Evolutionary conservation across 805 yeast species (phyloP), one percentile per base, ranked within the genome.

Genomic region (Candida maris): DNA sequence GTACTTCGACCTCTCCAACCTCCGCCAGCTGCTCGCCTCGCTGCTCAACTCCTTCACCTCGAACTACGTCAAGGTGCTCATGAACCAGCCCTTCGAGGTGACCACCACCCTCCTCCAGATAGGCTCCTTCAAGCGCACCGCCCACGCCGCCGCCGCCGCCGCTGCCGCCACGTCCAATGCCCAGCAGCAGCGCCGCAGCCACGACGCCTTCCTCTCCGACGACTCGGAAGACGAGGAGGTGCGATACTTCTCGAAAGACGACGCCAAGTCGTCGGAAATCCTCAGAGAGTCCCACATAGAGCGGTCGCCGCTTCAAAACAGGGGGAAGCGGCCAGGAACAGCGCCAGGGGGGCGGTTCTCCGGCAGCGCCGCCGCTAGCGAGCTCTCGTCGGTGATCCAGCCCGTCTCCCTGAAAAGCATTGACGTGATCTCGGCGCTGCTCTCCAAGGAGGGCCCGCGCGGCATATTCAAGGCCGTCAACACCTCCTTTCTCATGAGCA

Each of bases 1-100:
- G 55, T 77, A 81, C 46, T 69, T 83, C 41, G 86, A 81, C 49
- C 48, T 68, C 44, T 65, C 65, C 45, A 77, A 79, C 52, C 59
- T 84, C 49, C 68, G 68, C 35, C 85, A 78, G 44, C 55, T 81
- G 22, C 45, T 79, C 4, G 67, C 70, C 35, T 75, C 79, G 27
- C 66, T 87, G 41, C 59, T 78, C 17, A 67, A 72, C 54, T 77
- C 83, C 30, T 77, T 86, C 42, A 51, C 79, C 34, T 76, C 77
- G 45, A 81, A 79, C 45, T 91, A 93, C 63, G 59, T 77, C 37
- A 79, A 78, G 41, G 77, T 81, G 30, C 58, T 87, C 21, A 55
- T 85, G 6, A 74, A 85, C 14, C 97, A 93, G 60, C 97, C 98
- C 2, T 81, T 89, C 59, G 97, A 91, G 49, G 82, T 85, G 13